A percentile compares a stretch with the other conserved stretches of the same genome.
phyloP scores from a whole-genome alignment of 495 filamentous ascomycete species.

The Neurospora terricola region DNA sequence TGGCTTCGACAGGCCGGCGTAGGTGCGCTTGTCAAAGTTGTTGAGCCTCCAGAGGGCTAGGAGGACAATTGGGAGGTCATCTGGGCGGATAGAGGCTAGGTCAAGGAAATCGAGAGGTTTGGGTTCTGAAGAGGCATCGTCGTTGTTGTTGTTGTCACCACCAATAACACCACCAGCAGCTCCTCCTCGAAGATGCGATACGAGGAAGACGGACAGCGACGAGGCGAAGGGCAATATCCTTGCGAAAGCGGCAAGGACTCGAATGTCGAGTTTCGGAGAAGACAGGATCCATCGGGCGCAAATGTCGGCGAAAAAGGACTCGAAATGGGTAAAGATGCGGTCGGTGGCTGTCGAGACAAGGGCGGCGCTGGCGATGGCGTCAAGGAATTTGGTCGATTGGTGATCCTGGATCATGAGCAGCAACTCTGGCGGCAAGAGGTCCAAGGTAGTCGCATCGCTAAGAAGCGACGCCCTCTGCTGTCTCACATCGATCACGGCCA shows the following conservation, averaged over 20 bases:
- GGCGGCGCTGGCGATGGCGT: constrained; percentile 56
- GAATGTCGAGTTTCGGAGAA: constrained; percentile 31
- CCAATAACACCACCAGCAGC: background rate
- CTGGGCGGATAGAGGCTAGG: constrained; percentile 12
- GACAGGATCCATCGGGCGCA: constrained; percentile 62
- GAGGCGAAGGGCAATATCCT: constrained; percentile 71
- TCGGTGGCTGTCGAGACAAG: constrained; percentile 56
- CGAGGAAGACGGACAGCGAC: constrained; percentile 49
- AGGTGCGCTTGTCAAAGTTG: constrained; percentile 58
- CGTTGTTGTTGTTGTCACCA: background rate
- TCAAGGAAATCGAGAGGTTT: constrained; percentile 10
- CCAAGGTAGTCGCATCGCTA: constrained; percentile 31
- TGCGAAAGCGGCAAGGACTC: constrained; percentile 62
- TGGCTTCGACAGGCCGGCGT: constrained; percentile 50
- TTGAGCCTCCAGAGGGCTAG: constrained; percentile 68
- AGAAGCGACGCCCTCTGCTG: constrained; percentile 30
- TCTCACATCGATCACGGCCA: constrained; percentile 36
- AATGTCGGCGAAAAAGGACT: constrained; percentile 64
- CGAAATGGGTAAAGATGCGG: constrained; percentile 57
- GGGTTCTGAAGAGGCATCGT: background rate
- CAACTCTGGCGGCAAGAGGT: constrained; percentile 54
- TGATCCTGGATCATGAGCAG: constrained; percentile 52
- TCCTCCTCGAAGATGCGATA: constrained; percentile 16
- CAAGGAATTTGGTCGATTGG: constrained; percentile 54
- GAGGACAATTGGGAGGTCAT: constrained; percentile 36